These are phyloP conservation scores for Pleurotus ostreatus DNA, from an alignment of 768 basidiomycete species.

Conservation along the genomic window DNA sequence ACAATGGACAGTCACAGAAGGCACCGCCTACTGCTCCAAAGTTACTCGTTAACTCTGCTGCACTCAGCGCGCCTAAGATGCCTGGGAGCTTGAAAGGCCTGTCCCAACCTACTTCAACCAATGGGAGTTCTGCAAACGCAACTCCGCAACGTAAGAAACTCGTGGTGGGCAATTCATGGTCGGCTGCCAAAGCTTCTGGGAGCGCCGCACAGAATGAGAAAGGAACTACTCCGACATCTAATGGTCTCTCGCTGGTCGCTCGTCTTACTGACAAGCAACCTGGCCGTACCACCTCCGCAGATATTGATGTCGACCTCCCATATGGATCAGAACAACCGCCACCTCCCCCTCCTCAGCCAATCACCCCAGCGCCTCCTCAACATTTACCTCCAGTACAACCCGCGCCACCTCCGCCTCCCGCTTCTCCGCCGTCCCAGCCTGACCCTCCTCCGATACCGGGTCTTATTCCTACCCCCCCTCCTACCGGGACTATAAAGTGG, in stretches of 20 bases:
- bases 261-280: too few relatives aligned
- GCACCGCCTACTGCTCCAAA: slow-evolving; percentile 22
- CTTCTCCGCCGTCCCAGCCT: slow-evolving; percentile 3
- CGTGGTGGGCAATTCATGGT: slow-evolving; percentile 47
- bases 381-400: too few relatives aligned
- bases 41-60: neutral
- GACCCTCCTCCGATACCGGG: slow-evolving; percentile 11
- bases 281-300: slow-evolving; percentile 3
- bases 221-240: too few relatives aligned
- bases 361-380: neutral
- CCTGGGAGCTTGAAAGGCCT: slow-evolving; percentile 11
- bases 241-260: too few relatives aligned
- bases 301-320: slow-evolving; percentile 12
- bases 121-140: neutral
- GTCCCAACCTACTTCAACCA: slow-evolving; percentile 8
- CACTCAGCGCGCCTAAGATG: neutral
- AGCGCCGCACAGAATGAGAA: neutral
- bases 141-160: slow-evolving; percentile 22
- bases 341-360: slow-evolving; percentile 12
- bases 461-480: slow-evolving; percentile 10
- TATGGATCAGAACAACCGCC: slow-evolving; percentile 14
- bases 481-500: slow-evolving; percentile 26
- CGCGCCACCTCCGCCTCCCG: slow-evolving; percentile 1
- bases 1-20: slow-evolving; percentile 11
- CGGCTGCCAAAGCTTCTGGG: slow-evolving; percentile 21